phyloP scores from a whole-genome alignment of 73 alveolate genomes.

The Symbiodinium pilosum region DNA sequence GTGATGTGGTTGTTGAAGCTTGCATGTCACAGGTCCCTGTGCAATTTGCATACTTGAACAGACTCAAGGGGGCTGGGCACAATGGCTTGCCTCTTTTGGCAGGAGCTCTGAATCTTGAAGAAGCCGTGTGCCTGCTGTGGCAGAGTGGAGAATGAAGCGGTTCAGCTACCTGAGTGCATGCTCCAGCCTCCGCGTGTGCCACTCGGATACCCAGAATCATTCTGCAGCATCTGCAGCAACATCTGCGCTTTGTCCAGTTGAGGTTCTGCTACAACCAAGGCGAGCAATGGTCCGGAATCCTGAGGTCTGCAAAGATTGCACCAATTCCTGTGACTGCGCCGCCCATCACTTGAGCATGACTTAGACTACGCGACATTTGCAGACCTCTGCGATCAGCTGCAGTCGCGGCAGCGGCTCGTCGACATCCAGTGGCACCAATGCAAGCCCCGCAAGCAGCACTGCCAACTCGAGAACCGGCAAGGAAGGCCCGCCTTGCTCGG shows the following conservation, averaged over 20 bases:
- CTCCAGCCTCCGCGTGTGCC: not conserved
- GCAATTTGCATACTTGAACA: not conserved
- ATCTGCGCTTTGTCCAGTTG: not conserved
- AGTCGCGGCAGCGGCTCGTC: slow-evolving; percentile 55
- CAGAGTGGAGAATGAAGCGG: too few relatives aligned
- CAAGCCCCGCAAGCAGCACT: slow-evolving; percentile 23
- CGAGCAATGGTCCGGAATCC: not conserved
- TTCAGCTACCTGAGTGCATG: too few relatives aligned
- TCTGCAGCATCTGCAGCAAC: not conserved
- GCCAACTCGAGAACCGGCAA: slow-evolving; percentile 50
- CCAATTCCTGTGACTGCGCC: too few relatives aligned
- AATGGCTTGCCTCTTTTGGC: not conserved
- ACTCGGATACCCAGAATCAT: not conserved
- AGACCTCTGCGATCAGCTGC: slow-evolving; percentile 11
- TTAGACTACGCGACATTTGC: not conserved
- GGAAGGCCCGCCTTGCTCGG: not conserved
- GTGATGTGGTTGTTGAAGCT: not conserved
- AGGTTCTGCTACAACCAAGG: not conserved
- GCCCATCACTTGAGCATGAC: too few relatives aligned
- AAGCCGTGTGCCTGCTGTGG: not conserved
- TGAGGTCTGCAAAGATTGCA: not conserved
- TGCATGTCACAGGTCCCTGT: not conserved
- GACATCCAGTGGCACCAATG: slow-evolving; percentile 4
- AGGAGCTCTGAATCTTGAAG: not conserved
- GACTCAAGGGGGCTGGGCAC: too few relatives aligned